phyloP scores from a whole-genome alignment of 1,284 basidiomycete species.

The Tilletia walkeri region DNA sequence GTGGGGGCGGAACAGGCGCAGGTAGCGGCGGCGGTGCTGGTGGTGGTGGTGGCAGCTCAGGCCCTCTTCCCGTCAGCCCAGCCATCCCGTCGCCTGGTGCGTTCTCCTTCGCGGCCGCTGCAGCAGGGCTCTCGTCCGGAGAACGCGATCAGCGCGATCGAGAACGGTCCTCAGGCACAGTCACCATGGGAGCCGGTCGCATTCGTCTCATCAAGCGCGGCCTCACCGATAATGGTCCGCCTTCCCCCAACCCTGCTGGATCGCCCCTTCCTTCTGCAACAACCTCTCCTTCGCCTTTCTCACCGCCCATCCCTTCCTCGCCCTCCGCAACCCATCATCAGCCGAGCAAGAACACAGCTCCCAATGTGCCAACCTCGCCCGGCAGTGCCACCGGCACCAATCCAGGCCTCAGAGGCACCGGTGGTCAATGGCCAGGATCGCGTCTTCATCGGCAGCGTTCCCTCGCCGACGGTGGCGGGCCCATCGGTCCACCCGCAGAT shows the following conservation, averaged over 20 bases:
- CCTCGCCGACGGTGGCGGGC: constrained; percentile 34
- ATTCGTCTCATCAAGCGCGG: constrained; percentile 13
- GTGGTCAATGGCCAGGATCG: constrained; percentile 16
- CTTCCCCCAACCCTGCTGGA: background rate
- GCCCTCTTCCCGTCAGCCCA: constrained; percentile 22
- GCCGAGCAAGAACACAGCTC: background rate
- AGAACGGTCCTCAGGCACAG: constrained; percentile 1
- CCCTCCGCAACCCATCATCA: background rate
- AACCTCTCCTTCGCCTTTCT: background rate
- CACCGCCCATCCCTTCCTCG: background rate
- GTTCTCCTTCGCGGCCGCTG: constrained; percentile 48
- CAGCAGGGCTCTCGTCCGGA: constrained; percentile 22
- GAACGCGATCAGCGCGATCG: constrained; percentile 14
- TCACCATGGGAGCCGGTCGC: constrained; percentile 12
- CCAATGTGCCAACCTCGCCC: background rate
- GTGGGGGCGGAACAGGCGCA: constrained; percentile 4
- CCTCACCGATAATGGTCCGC: background rate
- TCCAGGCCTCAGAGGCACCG: background rate
- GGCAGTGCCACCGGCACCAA: background rate
- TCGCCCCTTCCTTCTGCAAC: background rate
- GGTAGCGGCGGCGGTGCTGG: background rate
- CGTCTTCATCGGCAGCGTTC: constrained; percentile 17
- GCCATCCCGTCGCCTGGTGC: constrained; percentile 39
- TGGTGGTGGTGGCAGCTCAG: background rate
- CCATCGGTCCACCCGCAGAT: constrained; percentile 46